Conservation (phyloP, 208 protist genomes). For the Giardia duodenalis region DNA sequence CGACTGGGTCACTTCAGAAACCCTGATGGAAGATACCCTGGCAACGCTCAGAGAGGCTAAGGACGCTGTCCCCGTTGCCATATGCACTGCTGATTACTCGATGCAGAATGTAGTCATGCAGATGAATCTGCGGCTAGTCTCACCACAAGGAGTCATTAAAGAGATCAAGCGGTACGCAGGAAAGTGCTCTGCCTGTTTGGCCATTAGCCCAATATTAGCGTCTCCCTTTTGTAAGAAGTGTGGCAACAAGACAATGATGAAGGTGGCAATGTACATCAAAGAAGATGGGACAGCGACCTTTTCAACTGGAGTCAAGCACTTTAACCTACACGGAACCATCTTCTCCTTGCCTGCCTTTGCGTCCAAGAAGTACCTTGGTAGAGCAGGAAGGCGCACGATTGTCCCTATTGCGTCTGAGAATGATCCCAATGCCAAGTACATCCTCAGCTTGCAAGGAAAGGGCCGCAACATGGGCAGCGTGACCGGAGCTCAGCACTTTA, state of each 20-base stretch:
- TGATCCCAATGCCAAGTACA: background rate
- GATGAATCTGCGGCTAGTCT: background rate
- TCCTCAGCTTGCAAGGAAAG: too few relatives aligned
- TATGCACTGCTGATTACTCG: background rate
- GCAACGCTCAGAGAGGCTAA: background rate
- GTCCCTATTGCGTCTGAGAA: background rate
- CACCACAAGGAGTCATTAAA: background rate
- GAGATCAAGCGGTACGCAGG: background rate
- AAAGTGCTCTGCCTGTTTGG: background rate
- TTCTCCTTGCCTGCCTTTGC: background rate
- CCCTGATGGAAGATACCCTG: background rate
- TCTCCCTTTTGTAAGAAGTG: background rate
- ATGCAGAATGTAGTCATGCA: background rate
- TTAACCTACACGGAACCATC: background rate
- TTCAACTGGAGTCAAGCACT: background rate
- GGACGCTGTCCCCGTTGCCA: background rate
- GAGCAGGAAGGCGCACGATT: background rate
- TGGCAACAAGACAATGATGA: background rate
- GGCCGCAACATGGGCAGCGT: background rate
- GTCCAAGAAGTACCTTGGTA: background rate
- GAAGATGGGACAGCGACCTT: background rate
- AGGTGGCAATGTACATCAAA: background rate
- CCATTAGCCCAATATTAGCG: background rate
- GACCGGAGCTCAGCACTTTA: background rate
- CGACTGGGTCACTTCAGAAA: background rate